Conservation (phyloP, 305 asterid genomes). For the Solanum hybrid region DNA sequence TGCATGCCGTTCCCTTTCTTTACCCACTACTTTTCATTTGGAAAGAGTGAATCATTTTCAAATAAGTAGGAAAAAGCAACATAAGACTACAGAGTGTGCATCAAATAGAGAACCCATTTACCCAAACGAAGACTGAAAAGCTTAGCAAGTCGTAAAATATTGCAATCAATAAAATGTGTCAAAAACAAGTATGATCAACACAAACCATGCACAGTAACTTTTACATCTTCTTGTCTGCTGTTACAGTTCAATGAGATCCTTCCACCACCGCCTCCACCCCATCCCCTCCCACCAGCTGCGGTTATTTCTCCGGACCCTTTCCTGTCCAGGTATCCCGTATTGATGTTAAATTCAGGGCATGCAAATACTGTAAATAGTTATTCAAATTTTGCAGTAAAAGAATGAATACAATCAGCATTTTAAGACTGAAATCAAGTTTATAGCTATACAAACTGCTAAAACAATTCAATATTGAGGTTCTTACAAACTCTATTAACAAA, state of each 20-base stretch:
- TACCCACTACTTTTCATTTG: neutral
- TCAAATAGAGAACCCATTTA: neutral
- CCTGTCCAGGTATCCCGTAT: conserved; percentile 45
- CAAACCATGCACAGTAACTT: conserved; percentile 82
- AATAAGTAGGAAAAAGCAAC: neutral
- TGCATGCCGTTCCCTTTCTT: neutral
- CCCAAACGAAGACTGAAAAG: neutral
- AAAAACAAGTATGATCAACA: conserved; percentile 22
- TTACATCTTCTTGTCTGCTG: conserved; percentile 96
- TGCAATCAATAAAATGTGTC: conserved; percentile 17
- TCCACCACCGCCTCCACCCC: conserved; percentile 99
- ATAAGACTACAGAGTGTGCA: neutral
- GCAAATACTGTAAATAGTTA: neutral
- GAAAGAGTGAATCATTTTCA: neutral
- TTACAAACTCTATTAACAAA: neutral
- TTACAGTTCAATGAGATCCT: conserved; percentile 82
- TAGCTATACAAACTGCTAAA: neutral
- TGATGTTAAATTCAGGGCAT: conserved; percentile 10
- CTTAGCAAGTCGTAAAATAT: neutral
- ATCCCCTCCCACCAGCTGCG: conserved; percentile 95
- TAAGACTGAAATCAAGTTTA: neutral
- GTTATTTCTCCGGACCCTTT: conserved; percentile 78
- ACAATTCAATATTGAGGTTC: neutral
- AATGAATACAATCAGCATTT: neutral
- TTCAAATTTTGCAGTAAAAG: neutral